Evolutionary conservation across 441 rosid genomes (phyloP).

Genomic region (Croton setiger): DNA sequence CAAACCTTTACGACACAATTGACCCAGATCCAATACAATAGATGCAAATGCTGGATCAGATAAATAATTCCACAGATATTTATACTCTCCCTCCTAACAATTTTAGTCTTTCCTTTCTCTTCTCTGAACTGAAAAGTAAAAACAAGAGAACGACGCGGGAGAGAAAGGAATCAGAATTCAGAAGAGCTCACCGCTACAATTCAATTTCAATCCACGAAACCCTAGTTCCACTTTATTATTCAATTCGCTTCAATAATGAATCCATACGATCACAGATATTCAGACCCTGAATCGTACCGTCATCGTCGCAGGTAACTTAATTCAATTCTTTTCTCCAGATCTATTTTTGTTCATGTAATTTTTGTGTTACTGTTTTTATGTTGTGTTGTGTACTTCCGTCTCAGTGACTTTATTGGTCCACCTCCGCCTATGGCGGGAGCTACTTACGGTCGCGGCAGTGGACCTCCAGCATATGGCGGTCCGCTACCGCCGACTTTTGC

Average conservation of each 20-base stretch:
- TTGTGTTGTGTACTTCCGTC: constrained; percentile 4
- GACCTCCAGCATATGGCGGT: constrained; percentile 45
- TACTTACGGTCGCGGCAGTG: constrained; percentile 39
- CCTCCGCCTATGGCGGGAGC: constrained; percentile 37
- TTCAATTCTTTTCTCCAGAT: not conserved
- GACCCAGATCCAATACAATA: not conserved
- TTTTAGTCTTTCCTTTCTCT: no score
- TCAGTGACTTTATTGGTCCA: constrained; percentile 55
- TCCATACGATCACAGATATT: constrained; percentile 63
- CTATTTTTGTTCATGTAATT: not conserved
- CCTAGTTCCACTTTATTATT: not conserved
- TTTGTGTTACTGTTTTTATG: not conserved
- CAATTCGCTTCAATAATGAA: not conserved
- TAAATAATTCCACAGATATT: not conserved
- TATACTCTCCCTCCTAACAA: not conserved
- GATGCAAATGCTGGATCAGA: not conserved
- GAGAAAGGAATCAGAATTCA: not conserved
- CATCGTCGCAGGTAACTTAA: constrained; percentile 43
- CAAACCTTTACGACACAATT: not conserved
- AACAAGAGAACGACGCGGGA: not conserved
- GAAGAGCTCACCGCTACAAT: not conserved
- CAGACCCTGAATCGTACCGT: constrained; percentile 83
- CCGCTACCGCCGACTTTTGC: constrained; percentile 36
- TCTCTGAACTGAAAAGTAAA: no score
- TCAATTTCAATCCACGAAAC: not conserved